Percentiles rank a stretch among this genome's conserved stretches.
Conservation (phyloP, 1,284 basidiomycete genomes). For the Trichosporon coremiiforme region DNA sequence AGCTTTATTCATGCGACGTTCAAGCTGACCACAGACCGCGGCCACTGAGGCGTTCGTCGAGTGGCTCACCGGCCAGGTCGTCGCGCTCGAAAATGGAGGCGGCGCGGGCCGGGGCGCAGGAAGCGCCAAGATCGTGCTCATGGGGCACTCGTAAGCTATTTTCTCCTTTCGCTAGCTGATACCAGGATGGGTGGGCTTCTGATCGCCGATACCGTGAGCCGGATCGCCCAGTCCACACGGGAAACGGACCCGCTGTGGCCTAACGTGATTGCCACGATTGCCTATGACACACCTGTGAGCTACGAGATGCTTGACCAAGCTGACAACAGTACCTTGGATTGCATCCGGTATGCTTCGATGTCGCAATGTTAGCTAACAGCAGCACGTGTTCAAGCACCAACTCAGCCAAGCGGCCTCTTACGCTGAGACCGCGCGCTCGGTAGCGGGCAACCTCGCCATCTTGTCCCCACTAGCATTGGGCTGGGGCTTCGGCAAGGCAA, state of each 20-base stretch:
- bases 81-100: constrained; percentile 72
- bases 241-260: constrained; percentile 52
- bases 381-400: constrained; percentile 65
- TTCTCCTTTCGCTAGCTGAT: not conserved
- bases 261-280: constrained; percentile 48
- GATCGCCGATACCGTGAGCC: constrained; percentile 77
- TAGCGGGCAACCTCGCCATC: constrained; percentile 61
- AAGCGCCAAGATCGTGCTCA: constrained; percentile 77
- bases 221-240: constrained; percentile 62
- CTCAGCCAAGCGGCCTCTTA: constrained; percentile 76
- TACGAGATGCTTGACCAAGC: no score
- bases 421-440: constrained; percentile 65
- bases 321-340: constrained; percentile 73
- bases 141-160: constrained; percentile 85
- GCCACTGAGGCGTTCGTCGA: constrained; percentile 81
- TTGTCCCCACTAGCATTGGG: constrained; percentile 62
- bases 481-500: constrained; percentile 45
- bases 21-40: constrained; percentile 62
- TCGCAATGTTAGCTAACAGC: constrained; percentile 17
- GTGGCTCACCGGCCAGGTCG: constrained; percentile 80
- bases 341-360: constrained; percentile 63
- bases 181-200: constrained; percentile 84
- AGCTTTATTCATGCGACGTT: constrained; percentile 43
- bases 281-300: constrained; percentile 84
- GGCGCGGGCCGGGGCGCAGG: constrained; percentile 69